Percentiles rank a stretch among this genome's conserved stretches.
Conservation (phyloP, 495 filamentous ascomycete genomes). For the Aspergillus asperescens region DNA sequence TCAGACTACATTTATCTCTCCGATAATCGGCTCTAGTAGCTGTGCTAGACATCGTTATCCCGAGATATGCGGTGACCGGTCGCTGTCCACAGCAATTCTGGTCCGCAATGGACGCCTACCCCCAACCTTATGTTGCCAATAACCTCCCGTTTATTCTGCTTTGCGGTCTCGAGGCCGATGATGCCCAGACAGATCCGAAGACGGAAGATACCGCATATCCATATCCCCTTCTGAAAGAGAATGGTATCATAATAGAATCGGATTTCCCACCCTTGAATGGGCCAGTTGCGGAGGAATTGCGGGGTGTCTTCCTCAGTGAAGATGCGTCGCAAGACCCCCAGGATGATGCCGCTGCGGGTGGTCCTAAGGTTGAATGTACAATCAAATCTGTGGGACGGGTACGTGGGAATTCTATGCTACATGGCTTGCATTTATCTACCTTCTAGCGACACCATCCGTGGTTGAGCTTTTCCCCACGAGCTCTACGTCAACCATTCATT, state of each 20-base stretch:
- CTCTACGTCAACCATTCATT: not conserved
- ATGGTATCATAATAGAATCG: conserved; percentile 57
- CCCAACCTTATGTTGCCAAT: conserved; percentile 71
- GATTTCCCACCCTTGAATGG: conserved; percentile 61
- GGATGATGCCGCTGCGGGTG: conserved; percentile 30
- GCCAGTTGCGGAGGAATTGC: conserved; percentile 58
- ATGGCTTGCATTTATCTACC: not conserved
- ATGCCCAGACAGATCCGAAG: conserved; percentile 19
- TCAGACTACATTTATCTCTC: not conserved
- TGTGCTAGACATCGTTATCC: not conserved
- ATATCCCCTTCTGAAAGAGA: conserved; percentile 55
- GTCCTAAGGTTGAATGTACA: conserved; percentile 44
- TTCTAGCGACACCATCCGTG: not conserved
- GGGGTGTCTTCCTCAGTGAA: conserved; percentile 59
- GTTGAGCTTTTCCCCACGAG: not conserved
- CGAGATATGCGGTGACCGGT: conserved; percentile 40
- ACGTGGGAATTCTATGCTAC: conserved; percentile 31
- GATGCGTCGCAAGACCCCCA: conserved; percentile 57
- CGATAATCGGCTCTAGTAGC: not conserved
- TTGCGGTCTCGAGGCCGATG: conserved; percentile 56
- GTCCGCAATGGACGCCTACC: conserved; percentile 81
- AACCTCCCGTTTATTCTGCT: conserved; percentile 75
- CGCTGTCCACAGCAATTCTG: conserved; percentile 20
- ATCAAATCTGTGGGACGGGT: conserved; percentile 75
- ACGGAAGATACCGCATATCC: not conserved